phyloP scores from a whole-genome alignment of 805 yeast species.

The Ascoidea asiatica region DNA sequence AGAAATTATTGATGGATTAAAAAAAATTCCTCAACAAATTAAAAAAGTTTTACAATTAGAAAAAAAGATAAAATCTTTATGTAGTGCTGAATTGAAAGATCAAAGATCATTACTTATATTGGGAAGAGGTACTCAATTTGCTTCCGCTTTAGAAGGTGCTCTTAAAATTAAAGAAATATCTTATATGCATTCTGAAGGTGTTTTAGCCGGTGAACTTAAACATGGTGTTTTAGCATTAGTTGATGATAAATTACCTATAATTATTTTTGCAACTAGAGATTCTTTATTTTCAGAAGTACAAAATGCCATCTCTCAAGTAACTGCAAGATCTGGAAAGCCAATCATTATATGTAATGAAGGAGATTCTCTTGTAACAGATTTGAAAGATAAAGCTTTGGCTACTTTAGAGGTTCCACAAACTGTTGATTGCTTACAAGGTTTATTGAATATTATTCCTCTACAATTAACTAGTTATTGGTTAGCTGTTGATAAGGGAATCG shows the following conservation, averaged over 20 bases:
- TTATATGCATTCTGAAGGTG: conserved; percentile 98
- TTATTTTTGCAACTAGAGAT: conserved; percentile 93
- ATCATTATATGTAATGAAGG: conserved; percentile 81
- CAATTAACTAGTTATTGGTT: conserved; percentile 96
- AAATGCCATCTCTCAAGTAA: conserved; percentile 92
- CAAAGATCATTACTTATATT: conserved; percentile 81
- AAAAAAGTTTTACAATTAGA: conserved; percentile 62
- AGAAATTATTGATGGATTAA: conserved; percentile 79
- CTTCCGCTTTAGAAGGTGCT: conserved; percentile 97
- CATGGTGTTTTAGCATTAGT: conserved; percentile 97
- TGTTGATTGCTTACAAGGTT: conserved; percentile 95
- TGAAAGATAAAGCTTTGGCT: conserved; percentile 44
- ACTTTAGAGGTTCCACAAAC: conserved; percentile 87
- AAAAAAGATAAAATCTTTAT: conserved; percentile 59
- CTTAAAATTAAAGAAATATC: conserved; percentile 96
- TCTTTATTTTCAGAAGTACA: conserved; percentile 91
- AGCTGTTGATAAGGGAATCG: conserved; percentile 88
- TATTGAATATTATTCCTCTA: conserved; percentile 84
- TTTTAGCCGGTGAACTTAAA: conserved; percentile 95
- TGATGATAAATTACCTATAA: conserved; percentile 85
- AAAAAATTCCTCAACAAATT: conserved; percentile 76
- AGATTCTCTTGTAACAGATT: conserved; percentile 49
- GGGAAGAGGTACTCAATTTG: conserved; percentile 96
- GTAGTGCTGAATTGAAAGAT: conserved; percentile 56
- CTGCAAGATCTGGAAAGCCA: conserved; percentile 96